A percentile compares a stretch with the other conserved stretches of the same genome.
These are phyloP conservation scores for Brassica juncea DNA, from an alignment of 345 rosid species.

Conservation along the genomic window DNA sequence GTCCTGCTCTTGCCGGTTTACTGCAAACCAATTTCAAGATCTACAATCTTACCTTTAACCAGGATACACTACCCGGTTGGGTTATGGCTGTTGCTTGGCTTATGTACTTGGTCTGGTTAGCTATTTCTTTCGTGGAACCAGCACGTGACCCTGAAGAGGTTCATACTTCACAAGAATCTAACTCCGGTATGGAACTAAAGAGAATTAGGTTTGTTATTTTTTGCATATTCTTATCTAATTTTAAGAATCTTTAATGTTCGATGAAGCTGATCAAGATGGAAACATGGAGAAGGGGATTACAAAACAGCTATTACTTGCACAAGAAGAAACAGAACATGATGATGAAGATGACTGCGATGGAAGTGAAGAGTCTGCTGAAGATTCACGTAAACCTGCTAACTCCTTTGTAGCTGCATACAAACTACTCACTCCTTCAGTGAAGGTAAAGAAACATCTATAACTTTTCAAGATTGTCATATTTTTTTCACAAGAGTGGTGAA, in stretches of 20 bases:
- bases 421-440: conserved; percentile 91
- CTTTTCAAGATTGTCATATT: background rate
- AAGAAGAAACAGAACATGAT: conserved; percentile 50
- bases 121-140: conserved; percentile 82
- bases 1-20: conserved; percentile 97
- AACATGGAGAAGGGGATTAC: conserved; percentile 71
- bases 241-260: conserved; percentile 32
- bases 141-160: conserved; percentile 51
- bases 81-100: conserved; percentile 93
- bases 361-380: conserved; percentile 66
- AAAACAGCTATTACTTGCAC: conserved; percentile 58
- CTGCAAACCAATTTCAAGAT: conserved; percentile 79
- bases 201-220: background rate
- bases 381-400: conserved; percentile 62
- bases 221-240: background rate
- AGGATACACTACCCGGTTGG: conserved; percentile 90
- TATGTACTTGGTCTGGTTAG: conserved; percentile 73
- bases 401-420: conserved; percentile 75
- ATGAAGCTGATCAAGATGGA: conserved; percentile 48
- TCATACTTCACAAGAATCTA: conserved; percentile 40
- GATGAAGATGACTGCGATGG: conserved; percentile 65
- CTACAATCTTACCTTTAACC: conserved; percentile 68
- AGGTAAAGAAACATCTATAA: conserved; percentile 45
- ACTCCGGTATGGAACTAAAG: conserved; percentile 46
- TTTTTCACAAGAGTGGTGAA: background rate